A percentile compares a stretch with the other conserved stretches of the same genome.
Evolutionary conservation across 495 filamentous ascomycete genomes (phyloP).

Genomic region (Daldinia decipiens): DNA sequence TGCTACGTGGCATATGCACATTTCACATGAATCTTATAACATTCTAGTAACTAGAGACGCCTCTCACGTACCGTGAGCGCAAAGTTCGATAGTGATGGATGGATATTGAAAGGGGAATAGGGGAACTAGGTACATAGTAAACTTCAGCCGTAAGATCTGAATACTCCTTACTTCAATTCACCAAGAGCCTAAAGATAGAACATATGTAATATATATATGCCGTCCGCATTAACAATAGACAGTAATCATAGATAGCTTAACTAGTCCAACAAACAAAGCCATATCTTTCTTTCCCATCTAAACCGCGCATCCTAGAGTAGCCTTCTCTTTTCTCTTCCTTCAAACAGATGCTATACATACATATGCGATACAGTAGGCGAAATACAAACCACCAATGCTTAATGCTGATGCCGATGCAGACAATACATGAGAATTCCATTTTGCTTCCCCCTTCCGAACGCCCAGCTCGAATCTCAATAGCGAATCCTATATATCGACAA

Average conservation of each 20-base stretch:
- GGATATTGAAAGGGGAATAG: neutral
- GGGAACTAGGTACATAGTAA: neutral
- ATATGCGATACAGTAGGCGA: constrained; percentile 12
- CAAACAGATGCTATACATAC: constrained; percentile 11
- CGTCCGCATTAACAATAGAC: constrained; percentile 38
- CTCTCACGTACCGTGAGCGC: neutral
- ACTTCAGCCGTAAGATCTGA: neutral
- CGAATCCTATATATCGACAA: constrained; percentile 2
- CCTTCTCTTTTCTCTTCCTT: constrained; percentile 9
- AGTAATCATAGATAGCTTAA: constrained; percentile 10
- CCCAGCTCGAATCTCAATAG: constrained; percentile 12
- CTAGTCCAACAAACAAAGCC: neutral
- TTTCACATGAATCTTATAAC: neutral
- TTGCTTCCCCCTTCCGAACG: constrained; percentile 15
- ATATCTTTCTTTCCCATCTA: neutral
- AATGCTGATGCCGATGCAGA: constrained; percentile 4
- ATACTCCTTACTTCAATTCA: neutral
- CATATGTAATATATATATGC: constrained; percentile 12
- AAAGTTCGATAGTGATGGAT: neutral
- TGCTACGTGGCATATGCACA: neutral
- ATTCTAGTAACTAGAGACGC: neutral
- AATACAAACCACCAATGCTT: constrained; percentile 10
- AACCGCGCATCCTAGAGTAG: neutral
- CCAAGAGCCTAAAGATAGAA: neutral
- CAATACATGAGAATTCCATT: constrained; percentile 3